A percentile compares a stretch with the other conserved stretches of the same genome.
These are phyloP conservation scores for Acer negundo DNA, from an alignment of 345 rosid species.

Conservation along the genomic window DNA sequence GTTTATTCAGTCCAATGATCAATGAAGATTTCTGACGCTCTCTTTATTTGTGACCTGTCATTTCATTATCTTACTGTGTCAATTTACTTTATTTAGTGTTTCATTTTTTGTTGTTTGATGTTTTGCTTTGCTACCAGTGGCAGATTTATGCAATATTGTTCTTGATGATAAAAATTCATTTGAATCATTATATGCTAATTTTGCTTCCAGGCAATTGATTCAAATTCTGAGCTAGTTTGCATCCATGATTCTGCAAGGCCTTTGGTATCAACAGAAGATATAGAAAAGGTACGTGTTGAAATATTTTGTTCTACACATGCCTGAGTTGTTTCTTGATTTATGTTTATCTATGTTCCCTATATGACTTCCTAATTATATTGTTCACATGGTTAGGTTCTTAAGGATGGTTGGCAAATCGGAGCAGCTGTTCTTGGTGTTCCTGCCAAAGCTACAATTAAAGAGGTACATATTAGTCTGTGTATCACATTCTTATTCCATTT, in stretches of 20 bases:
- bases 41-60: neutral
- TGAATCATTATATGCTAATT: neutral
- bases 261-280: constrained; percentile 59
- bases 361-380: neutral
- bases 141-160: neutral
- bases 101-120: neutral
- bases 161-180: neutral
- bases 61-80: neutral
- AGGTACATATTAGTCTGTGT: constrained; percentile 44
- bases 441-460: constrained; percentile 94
- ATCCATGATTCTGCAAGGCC: constrained; percentile 97
- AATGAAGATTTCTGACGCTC: neutral
- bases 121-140: neutral
- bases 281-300: constrained; percentile 59
- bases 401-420: constrained; percentile 70
- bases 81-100: neutral
- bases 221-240: constrained; percentile 83
- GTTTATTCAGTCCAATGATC: neutral
- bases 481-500: neutral
- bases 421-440: constrained; percentile 99
- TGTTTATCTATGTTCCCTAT: constrained; percentile 1
- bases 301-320: neutral
- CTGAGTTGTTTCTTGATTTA: constrained; percentile 3
- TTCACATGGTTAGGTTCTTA: constrained; percentile 59
- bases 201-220: constrained; percentile 57